Conservation (phyloP, 257 asterid genomes). For the Salvia splendens region DNA sequence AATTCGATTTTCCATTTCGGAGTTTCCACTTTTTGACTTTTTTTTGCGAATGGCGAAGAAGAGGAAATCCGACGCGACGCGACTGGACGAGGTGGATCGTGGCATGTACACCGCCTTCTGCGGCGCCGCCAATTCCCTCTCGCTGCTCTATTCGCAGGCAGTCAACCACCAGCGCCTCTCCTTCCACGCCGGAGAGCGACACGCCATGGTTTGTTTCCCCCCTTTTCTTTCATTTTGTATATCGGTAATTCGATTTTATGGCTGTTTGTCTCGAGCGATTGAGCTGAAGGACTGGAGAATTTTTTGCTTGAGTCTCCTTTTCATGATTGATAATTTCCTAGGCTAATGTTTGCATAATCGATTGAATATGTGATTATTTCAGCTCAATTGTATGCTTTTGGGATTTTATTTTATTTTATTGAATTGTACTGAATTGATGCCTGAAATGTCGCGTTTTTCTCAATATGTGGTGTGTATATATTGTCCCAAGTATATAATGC, state of each 20-base stretch:
- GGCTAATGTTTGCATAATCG: neutral
- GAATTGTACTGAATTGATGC: neutral
- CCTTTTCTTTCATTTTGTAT: neutral
- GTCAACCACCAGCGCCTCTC: slow-evolving; percentile 80
- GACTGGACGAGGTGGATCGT: slow-evolving; percentile 94
- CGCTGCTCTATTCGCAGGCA: slow-evolving; percentile 90
- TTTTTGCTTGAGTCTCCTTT: slow-evolving; percentile 16
- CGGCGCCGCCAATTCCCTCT: slow-evolving; percentile 81
- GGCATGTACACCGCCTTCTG: slow-evolving; percentile 78
- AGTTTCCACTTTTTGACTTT: neutral
- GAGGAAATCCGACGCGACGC: slow-evolving; percentile 79
- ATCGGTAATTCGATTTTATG: neutral
- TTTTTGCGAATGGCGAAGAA: slow-evolving; percentile 65
- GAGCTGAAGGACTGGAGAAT: slow-evolving; percentile 24
- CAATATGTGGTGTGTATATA: neutral
- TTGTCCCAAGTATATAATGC: neutral
- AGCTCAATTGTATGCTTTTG: neutral
- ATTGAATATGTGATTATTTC: neutral
- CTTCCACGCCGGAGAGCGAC: slow-evolving; percentile 88
- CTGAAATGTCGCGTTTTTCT: neutral
- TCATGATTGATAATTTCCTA: neutral
- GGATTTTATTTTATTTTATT: too few species aligned
- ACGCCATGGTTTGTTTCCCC: slow-evolving; percentile 58
- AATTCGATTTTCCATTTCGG: slow-evolving; percentile 6
- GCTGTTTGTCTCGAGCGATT: slow-evolving; percentile 11